Percentiles rank a stretch among this genome's conserved stretches.
phyloP scores from a whole-genome alignment of 2,329 filamentous ascomycete genomes.

The Incumbomyces lentus region DNA sequence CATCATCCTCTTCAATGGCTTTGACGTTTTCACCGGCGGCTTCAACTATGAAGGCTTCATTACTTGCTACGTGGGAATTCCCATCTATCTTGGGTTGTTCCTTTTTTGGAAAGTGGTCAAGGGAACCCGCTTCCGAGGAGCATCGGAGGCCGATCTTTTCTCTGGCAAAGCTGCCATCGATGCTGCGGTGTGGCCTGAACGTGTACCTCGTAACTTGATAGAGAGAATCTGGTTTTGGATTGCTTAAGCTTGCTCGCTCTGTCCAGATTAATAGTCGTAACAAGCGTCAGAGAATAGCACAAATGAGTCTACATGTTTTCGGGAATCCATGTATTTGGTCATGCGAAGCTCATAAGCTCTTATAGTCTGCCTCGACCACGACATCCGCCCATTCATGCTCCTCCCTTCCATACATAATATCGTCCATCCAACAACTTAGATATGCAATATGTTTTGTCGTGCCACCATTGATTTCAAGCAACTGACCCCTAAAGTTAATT shows the following conservation, averaged over 20 bases:
- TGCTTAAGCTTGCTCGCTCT: no score
- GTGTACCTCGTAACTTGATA: constrained; percentile 37
- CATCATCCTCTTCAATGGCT: constrained; percentile 2
- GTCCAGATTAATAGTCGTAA: no score
- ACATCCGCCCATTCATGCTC: no score
- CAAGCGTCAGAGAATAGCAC: no score
- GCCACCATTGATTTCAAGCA: no score
- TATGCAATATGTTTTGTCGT: no score
- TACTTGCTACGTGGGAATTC: constrained; percentile 51
- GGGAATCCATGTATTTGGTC: no score
- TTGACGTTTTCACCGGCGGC: constrained; percentile 32
- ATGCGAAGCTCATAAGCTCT: no score
- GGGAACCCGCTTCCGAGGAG: constrained; percentile 36
- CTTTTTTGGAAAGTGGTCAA: constrained; percentile 54
- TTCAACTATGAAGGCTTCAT: constrained; percentile 56
- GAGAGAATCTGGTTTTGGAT: constrained; percentile 20
- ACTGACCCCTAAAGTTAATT: constrained; percentile 17
- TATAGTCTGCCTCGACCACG: no score
- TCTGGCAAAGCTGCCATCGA: constrained; percentile 51
- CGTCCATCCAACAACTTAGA: no score
- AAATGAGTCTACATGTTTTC: no score
- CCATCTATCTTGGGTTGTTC: constrained; percentile 46
- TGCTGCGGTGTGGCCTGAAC: constrained; percentile 42
- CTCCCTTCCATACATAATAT: no score
- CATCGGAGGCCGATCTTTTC: constrained; percentile 41